Percentiles rank a stretch among this genome's conserved stretches.
Evolutionary conservation across 129 eudicot species (phyloP).

Genomic region (Flaveria sonorensis): DNA sequence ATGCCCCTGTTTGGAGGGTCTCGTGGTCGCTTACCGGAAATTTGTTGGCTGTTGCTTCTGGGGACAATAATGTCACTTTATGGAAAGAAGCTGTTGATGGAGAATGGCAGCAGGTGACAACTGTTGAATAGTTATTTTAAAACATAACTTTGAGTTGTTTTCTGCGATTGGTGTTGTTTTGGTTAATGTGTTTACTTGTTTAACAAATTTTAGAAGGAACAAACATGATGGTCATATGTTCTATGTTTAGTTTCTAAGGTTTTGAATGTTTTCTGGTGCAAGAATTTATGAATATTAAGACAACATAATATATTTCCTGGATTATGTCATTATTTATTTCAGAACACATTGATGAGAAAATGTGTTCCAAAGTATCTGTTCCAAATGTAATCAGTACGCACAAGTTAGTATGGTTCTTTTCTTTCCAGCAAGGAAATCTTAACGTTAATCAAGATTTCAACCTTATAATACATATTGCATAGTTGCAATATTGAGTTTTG

Average conservation of each 20-base stretch:
- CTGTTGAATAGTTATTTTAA: constrained; percentile 29
- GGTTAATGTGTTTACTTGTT: constrained; percentile 21
- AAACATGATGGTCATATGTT: constrained; percentile 24
- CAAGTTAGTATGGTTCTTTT: constrained; percentile 30
- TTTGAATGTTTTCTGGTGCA: neutral
- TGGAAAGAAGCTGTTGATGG: constrained; percentile 48
- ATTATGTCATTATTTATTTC: neutral
- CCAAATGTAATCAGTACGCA: neutral
- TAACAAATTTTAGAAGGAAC: constrained; percentile 17
- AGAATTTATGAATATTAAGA: neutral
- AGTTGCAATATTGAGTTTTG: neutral
- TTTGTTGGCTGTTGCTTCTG: constrained; percentile 43
- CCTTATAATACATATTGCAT: constrained; percentile 1
- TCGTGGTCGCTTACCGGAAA: constrained; percentile 47
- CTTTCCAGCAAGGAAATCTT: constrained; percentile 21
- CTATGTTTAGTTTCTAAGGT: constrained; percentile 18
- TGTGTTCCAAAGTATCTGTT: neutral
- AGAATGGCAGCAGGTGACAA: constrained; percentile 43
- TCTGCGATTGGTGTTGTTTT: constrained; percentile 26
- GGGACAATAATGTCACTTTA: constrained; percentile 44
- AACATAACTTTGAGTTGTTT: neutral
- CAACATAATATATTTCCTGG: neutral
- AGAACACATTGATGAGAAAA: constrained; percentile 1
- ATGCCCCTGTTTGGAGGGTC: constrained; percentile 46
- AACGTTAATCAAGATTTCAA: constrained; percentile 8